Base-by-base conservation (phyloP, 192 early-diverging fungal species). In the Coemansia sp. region DNA sequence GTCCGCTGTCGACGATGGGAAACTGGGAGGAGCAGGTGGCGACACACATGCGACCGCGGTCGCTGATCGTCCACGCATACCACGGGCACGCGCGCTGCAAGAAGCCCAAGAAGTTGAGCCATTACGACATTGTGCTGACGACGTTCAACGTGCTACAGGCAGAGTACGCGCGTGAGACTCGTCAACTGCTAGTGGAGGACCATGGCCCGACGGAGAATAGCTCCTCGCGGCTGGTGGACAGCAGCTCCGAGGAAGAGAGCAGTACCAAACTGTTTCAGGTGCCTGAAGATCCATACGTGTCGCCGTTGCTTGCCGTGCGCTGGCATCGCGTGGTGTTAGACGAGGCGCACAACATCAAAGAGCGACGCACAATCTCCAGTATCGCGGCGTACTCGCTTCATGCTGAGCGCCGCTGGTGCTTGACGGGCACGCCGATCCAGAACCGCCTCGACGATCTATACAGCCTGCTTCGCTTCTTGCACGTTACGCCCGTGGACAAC, bases 261-360 rank as follows among this genome's bases (percentile, higher is more conserved):
- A 63, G 44, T 28, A 65, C 58, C 4, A 64, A 67, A 51, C 22
- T 67, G 56, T 81, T 55, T 53, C 41, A 65, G 30, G 50, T 81
- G 10, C 78, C 78, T 2, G 63, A 64, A 7, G 48, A 61, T 48
- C 78, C 78, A 22, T 81, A 81, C 28, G 63, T 74, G 12, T 81
- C 78, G n/a, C 72, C 78, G 4, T 30, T 81, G 51, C 78, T 74
- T 22, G 73, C 76, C 6, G 81, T 95, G 3, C 83, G 92, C 41
- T 98, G 92, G 87, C 86, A 88, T 64, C 81, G 96, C 31, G 82
- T 95, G 14, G 88, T 98, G n/a, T 69, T 98, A 31, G 95, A 98
- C 61, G 95, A 98, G 71, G 95, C 95, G 0, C 95, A 98, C 73
- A 84, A 87, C 19, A 96, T 98, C 62, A 96, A 96, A 59, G 89